phyloP scores from a whole-genome alignment of 495 filamentous ascomycete genomes.

The Articulospora tetracladia region DNA sequence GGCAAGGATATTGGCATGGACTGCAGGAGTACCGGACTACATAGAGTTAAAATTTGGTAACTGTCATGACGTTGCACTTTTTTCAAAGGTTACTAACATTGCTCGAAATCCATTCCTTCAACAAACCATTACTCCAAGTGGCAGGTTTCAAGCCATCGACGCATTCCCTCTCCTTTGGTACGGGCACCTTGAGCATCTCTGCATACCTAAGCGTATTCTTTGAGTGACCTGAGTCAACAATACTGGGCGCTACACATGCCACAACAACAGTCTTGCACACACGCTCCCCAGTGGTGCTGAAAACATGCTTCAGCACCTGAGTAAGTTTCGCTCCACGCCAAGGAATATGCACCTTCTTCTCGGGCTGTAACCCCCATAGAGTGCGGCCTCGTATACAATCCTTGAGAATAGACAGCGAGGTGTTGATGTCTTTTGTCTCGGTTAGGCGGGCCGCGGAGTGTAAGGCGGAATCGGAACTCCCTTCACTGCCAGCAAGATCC shows the following conservation, averaged over 20 bases:
- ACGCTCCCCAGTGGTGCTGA: slow-evolving; percentile 21
- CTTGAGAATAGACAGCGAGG: slow-evolving; percentile 36
- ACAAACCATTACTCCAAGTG: slow-evolving; percentile 7
- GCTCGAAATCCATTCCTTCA: slow-evolving; percentile 16
- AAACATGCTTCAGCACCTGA: slow-evolving; percentile 34
- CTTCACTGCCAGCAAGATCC: slow-evolving; percentile 46
- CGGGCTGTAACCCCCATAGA: neutral
- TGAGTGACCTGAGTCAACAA: slow-evolving; percentile 20
- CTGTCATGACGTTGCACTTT: neutral
- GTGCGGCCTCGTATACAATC: slow-evolving; percentile 34
- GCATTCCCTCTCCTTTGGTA: slow-evolving; percentile 6
- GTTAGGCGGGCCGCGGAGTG: slow-evolving; percentile 34
- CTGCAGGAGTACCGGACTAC: slow-evolving; percentile 19
- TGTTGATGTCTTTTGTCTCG: slow-evolving; percentile 44
- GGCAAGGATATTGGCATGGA: slow-evolving; percentile 15
- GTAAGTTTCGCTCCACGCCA: slow-evolving; percentile 34
- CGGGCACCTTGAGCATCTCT: slow-evolving; percentile 24
- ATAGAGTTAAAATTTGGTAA: neutral
- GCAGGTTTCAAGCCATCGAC: slow-evolving; percentile 2
- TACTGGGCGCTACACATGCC: slow-evolving; percentile 29
- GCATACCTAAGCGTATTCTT: slow-evolving; percentile 29
- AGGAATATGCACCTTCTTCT: slow-evolving; percentile 26
- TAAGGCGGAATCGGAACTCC: slow-evolving; percentile 23
- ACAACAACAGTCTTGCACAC: slow-evolving; percentile 30
- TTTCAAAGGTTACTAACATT: slow-evolving; percentile 12